phyloP scores from a whole-genome alignment of 345 rosid species.

The Raphanus sativus region DNA sequence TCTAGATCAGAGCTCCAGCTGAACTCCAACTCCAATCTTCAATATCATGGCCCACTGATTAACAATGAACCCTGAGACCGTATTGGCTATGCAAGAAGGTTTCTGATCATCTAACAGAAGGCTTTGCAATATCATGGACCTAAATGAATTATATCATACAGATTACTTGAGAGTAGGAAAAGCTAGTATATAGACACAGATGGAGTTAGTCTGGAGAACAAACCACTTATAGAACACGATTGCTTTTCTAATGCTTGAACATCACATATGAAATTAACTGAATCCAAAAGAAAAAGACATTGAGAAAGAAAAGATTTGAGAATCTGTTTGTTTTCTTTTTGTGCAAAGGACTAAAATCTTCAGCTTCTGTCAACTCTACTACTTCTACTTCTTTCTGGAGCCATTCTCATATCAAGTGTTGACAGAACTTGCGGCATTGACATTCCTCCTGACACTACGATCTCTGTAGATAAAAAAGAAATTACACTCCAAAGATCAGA shows the following conservation, averaged over 20 bases:
- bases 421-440: constrained; percentile 93
- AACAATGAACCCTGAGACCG: not conserved
- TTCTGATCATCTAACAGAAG: not conserved
- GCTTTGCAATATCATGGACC: too few relatives aligned
- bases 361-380: constrained; percentile 55
- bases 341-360: constrained; percentile 36
- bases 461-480: constrained; percentile 62
- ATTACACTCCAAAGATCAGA: not conserved
- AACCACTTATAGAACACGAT: constrained; percentile 16
- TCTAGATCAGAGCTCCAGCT: too few relatives aligned
- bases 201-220: not conserved
- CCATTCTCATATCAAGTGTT: constrained; percentile 52
- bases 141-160: constrained; percentile 23
- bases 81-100: not conserved
- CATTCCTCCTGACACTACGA: constrained; percentile 97
- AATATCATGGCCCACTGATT: too few relatives aligned
- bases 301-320: not conserved
- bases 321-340: not conserved
- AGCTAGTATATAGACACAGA: constrained; percentile 8
- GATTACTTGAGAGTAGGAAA: not conserved
- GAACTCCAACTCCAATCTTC: too few relatives aligned
- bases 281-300: constrained; percentile 20
- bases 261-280: constrained; percentile 25
- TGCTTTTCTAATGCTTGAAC: constrained; percentile 13
- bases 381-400: constrained; percentile 56